Evolutionary conservation across 768 basidiomycete genomes (phyloP), one percentile per base, ranked within the genome.

Genomic region (Butyriboletus loyo): DNA sequence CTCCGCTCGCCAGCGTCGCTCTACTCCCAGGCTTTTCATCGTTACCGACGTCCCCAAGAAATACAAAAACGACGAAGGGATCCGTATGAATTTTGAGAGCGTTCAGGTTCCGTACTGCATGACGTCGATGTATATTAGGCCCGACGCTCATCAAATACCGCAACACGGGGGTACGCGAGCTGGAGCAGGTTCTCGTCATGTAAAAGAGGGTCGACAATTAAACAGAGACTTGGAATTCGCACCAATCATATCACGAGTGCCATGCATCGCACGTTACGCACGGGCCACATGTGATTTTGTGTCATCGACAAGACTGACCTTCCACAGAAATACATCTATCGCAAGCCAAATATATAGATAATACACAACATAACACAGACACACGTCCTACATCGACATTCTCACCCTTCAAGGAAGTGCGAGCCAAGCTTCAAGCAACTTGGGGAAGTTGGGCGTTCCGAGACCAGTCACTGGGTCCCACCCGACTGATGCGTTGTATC

Each of bases 371-470:
- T 5, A 8, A 25, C 10, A 5, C 24, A 8, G 15, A 8, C 4
- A 39, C 21, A 30, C 15, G 7, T 24, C 35, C 8, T 19, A 24
- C 13, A 39, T 8, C 7, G 1, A 25, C 13, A 4, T 24, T n/a
- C n/a, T n/a, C n/a, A n/a, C n/a, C n/a, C n/a, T n/a, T n/a, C n/a
- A n/a, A n/a, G n/a, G n/a, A n/a, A n/a, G n/a, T 3, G 46, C 58
- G 32, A 78, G 47, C 74, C 74, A 76, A 50, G 68, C 71, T 49
- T 70, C 67, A 31, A 78, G 63, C 51, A 87, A 66, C 52, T 74
- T 76, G 44, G 72, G 61, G 64, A 84, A 86, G 59, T 84, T 77
- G 27, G 65, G 71, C 8, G 70, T 71, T 9, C 72, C 70, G 0
- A 68, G 54, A 19, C 72, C 71, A 2, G 70, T 72, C 43, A 73